phyloP scores from a whole-genome alignment of 2,329 filamentous ascomycete genomes.

The Fusarium foetens region DNA sequence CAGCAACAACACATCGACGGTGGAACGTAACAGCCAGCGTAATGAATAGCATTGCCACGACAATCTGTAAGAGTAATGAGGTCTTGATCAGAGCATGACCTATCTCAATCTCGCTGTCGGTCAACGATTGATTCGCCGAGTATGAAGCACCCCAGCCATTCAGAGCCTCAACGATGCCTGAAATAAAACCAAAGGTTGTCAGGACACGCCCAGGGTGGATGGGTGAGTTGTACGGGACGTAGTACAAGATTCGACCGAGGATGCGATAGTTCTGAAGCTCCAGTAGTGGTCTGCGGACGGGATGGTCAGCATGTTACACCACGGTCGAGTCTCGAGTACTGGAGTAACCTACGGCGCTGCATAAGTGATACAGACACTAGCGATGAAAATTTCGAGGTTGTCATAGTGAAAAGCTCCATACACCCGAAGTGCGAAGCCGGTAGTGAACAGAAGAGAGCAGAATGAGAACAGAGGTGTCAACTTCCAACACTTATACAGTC shows the following conservation, averaged over 20 bases:
- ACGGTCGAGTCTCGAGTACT: neutral
- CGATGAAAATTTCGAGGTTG: slow-evolving; percentile 48
- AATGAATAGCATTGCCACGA: slow-evolving; percentile 61
- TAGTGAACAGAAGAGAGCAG: slow-evolving; percentile 63
- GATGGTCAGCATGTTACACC: neutral
- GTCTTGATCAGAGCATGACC: slow-evolving; percentile 61
- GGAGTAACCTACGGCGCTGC: slow-evolving; percentile 47
- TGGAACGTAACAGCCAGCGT: slow-evolving; percentile 62
- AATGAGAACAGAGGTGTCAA: slow-evolving; percentile 65
- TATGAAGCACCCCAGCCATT: slow-evolving; percentile 60
- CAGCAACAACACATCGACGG: slow-evolving; percentile 52
- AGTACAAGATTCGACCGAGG: slow-evolving; percentile 67
- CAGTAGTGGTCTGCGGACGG: slow-evolving; percentile 60
- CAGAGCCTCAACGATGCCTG: slow-evolving; percentile 59
- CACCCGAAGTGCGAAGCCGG: slow-evolving; percentile 61
- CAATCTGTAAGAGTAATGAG: slow-evolving; percentile 64
- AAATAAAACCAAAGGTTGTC: slow-evolving; percentile 58
- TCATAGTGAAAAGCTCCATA: slow-evolving; percentile 49
- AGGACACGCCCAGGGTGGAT: slow-evolving; percentile 58
- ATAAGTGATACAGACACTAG: slow-evolving; percentile 50
- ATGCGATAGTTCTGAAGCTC: slow-evolving; percentile 71
- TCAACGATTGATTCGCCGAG: slow-evolving; percentile 57
- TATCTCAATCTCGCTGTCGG: slow-evolving; percentile 50
- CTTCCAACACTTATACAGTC: slow-evolving; percentile 66
- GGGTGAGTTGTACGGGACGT: slow-evolving; percentile 66